phyloP scores from a whole-genome alignment of 768 basidiomycete species.

The Phallus indusiatus region DNA sequence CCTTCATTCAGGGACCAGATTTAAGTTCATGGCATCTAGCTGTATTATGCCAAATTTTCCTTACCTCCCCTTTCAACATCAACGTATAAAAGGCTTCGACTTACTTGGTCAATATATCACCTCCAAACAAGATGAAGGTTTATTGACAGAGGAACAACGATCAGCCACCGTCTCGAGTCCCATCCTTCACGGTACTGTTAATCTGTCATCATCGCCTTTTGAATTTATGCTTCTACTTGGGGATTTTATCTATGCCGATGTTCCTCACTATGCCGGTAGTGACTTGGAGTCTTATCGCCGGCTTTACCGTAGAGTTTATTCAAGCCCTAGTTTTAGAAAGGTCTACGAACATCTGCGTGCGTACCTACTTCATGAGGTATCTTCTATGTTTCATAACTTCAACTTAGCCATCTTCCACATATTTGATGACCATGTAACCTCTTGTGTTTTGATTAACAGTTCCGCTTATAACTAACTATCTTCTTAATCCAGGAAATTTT shows the following conservation, averaged over 20 bases:
- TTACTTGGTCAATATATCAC: conserved; percentile 48
- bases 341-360: conserved; percentile 62
- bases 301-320: conserved; percentile 59
- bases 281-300: conserved; percentile 48
- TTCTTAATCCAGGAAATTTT: conserved; percentile 32
- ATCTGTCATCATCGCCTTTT: conserved; percentile 18
- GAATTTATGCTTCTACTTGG: conserved; percentile 66
- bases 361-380: conserved; percentile 19
- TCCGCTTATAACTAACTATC: neutral
- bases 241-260: conserved; percentile 70
- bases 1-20: conserved; percentile 41
- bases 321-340: conserved; percentile 53
- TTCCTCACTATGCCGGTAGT: conserved; percentile 55
- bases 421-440: conserved; percentile 59
- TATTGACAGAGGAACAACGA: neutral
- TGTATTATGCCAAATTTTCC: conserved; percentile 69
- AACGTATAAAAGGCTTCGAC: conserved; percentile 55
- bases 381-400: neutral
- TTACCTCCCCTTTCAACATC: conserved; percentile 45
- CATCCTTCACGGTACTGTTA: neutral
- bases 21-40: conserved; percentile 60
- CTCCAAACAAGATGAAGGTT: conserved; percentile 13
- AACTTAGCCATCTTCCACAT: conserved; percentile 51
- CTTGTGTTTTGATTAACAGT: neutral
- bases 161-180: neutral